Percentiles rank a stretch among this genome's conserved stretches.
Evolutionary conservation across 768 basidiomycete species (phyloP).

Genomic region (Boletus edulis): DNA sequence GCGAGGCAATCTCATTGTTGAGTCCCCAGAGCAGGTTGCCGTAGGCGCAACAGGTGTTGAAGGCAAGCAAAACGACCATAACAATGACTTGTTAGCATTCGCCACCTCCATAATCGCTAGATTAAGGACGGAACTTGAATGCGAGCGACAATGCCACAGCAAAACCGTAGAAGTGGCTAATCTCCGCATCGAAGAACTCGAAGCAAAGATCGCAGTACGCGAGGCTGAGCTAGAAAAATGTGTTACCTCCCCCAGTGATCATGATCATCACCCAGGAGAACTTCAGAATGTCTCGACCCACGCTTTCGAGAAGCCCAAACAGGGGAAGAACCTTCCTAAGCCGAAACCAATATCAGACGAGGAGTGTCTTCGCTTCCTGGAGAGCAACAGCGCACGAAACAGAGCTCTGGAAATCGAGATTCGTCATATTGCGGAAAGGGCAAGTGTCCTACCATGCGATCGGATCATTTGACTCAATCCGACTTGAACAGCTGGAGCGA

Average conservation of each 20-base stretch:
- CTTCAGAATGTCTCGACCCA: neutral
- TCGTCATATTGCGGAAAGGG: conserved; percentile 35
- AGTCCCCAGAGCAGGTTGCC: conserved; percentile 19
- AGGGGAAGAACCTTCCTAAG: conserved; percentile 2
- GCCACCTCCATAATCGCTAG: conserved; percentile 43
- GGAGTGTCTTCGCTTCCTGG: conserved; percentile 40
- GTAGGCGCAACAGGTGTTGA: neutral
- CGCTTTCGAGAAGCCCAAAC: neutral
- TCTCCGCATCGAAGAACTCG: conserved; percentile 41
- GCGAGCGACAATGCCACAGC: conserved; percentile 43
- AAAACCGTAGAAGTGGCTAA: conserved; percentile 40
- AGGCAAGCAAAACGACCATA: neutral
- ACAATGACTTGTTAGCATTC: conserved; percentile 37
- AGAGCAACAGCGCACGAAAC: conserved; percentile 39
- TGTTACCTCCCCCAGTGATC: conserved; percentile 14
- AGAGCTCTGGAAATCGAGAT: conserved; percentile 45
- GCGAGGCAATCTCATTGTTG: conserved; percentile 20
- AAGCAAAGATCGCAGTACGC: conserved; percentile 54
- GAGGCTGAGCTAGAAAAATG: conserved; percentile 52
- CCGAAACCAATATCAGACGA: conserved; percentile 33
- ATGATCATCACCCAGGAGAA: neutral
- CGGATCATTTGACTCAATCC: neutral
- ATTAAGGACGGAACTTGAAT: conserved; percentile 42
- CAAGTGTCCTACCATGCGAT: conserved; percentile 15
- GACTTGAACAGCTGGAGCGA: conserved; percentile 20